Evolutionary conservation across 2,329 filamentous ascomycete species (phyloP), one percentile per base, ranked within the genome.

Genomic region (Aspergillus amoenus): DNA sequence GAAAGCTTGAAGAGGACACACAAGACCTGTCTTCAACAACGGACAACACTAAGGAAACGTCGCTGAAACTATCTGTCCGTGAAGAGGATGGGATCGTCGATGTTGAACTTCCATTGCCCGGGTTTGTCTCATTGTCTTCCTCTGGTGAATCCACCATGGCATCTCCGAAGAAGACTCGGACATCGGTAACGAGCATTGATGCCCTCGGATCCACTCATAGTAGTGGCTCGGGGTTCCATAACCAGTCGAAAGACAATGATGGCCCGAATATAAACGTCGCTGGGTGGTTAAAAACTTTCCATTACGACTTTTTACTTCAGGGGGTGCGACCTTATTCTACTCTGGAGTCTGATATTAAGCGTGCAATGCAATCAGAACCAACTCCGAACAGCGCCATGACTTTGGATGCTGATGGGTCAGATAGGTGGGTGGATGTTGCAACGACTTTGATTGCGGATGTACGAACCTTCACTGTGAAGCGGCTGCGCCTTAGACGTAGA

Each of bases 51-150:
- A 70, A 77, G 45, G 78, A 80, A 43, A 77, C 78, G 11, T 77
- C 76, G 8, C 63, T 84, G 52, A 83, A 82, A 62, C 65, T 84
- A 18, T 83, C 80, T 0, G 80, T 84, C n/a, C 81, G 82, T 42
- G 78, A 81, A 45, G 79, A 81, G 27, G 83, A 86, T 61, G 83
- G 83, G 1, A 79, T 85, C n/a, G 81, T 86, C 30, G 83, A 86
- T 63, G 82, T 86, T 49, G 82, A 85, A 56, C 78, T 85, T 45
- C 80, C 81, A 2, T 70, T 84, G 18, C 80, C 81, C 41, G 81
- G 80, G 9, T 79, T 80, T 72, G 76, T 77, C 54, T 78, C 70
- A 61, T 74, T 77, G 41, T 77, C 63, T 63, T 81, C 66, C 47
- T 83, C 64, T 54, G 79, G 66, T 68, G 81, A 68, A 52, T 79